Conservation (phyloP, 73 alveolate species). For the Paramecium sexaurelia region DNA sequence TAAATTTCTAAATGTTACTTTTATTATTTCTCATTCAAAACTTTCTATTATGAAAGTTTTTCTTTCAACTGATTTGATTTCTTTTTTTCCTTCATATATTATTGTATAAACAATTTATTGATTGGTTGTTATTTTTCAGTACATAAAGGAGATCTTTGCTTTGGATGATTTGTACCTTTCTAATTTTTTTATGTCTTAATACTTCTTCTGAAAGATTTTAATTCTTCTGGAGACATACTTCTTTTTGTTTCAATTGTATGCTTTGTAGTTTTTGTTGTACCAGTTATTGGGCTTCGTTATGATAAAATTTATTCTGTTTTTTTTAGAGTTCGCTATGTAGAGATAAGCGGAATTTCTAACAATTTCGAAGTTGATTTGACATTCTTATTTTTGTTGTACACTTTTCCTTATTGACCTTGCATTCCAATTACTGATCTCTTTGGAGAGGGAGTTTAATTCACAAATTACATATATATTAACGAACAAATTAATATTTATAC, state of each 20-base stretch:
- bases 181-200: constrained; percentile 12
- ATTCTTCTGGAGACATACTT: background rate
- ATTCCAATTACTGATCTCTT: background rate
- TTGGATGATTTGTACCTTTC: background rate
- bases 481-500: constrained; percentile 23
- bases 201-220: background rate
- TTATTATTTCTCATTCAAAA: background rate
- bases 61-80: background rate
- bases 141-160: background rate
- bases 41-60: background rate
- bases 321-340: background rate
- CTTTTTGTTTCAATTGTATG: background rate
- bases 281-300: background rate
- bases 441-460: constrained; percentile 1
- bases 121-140: background rate
- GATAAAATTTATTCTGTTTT: background rate
- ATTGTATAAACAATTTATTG: background rate
- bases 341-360: background rate
- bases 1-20: background rate
- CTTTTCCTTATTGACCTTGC: background rate
- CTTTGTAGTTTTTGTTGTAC: background rate
- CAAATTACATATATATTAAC: constrained; percentile 12
- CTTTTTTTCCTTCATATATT: background rate
- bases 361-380: background rate
- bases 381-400: background rate